These are phyloP conservation scores for Cryptococcus wingfieldii DNA, from an alignment of 1,284 basidiomycete genomes.

Conservation along the genomic window DNA sequence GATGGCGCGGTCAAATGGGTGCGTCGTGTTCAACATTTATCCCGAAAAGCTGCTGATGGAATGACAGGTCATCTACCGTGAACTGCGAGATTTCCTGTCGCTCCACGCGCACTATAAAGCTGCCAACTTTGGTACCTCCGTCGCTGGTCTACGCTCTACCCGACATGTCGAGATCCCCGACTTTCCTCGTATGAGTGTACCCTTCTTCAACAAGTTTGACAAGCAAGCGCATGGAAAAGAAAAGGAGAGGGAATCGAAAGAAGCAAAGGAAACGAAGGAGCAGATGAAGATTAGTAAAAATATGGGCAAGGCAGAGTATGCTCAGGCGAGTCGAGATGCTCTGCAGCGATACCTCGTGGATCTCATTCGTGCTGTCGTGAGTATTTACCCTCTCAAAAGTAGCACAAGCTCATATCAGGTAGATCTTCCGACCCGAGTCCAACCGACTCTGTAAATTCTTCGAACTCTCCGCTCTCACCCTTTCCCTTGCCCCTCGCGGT, in stretches of 20 bases:
- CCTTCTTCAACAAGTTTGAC: background rate
- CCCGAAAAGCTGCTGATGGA: background rate
- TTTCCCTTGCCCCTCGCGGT: conserved; percentile 75
- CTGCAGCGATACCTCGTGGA: conserved; percentile 86
- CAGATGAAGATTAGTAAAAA: too few species aligned
- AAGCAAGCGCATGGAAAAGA: conserved; percentile 57
- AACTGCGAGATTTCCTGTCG: conserved; percentile 86
- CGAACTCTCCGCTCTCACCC: conserved; percentile 85
- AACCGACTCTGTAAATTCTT: conserved; percentile 93
- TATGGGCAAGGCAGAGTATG: conserved; percentile 65
- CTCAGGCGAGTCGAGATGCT: conserved; percentile 69
- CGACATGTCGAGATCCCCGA: conserved; percentile 74
- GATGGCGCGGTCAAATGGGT: conserved; percentile 90
- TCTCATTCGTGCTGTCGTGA: conserved; percentile 80
- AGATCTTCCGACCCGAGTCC: conserved; percentile 96
- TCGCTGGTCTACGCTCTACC: conserved; percentile 54
- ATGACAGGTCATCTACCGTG: conserved; percentile 75
- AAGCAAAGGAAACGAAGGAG: conserved; percentile 23
- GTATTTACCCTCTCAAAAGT: conserved; percentile 25
- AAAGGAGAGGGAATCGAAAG: conserved; percentile 23
- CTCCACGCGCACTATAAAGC: conserved; percentile 88
- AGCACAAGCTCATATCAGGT: background rate
- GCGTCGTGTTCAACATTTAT: conserved; percentile 9
- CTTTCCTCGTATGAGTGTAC: conserved; percentile 72
- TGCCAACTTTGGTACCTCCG: conserved; percentile 60